Percentiles rank a stretch among this genome's conserved stretches.
Evolutionary conservation across 352 stramenopile species (phyloP).

Genomic region (Phytophthora macrochlamydospora): DNA sequence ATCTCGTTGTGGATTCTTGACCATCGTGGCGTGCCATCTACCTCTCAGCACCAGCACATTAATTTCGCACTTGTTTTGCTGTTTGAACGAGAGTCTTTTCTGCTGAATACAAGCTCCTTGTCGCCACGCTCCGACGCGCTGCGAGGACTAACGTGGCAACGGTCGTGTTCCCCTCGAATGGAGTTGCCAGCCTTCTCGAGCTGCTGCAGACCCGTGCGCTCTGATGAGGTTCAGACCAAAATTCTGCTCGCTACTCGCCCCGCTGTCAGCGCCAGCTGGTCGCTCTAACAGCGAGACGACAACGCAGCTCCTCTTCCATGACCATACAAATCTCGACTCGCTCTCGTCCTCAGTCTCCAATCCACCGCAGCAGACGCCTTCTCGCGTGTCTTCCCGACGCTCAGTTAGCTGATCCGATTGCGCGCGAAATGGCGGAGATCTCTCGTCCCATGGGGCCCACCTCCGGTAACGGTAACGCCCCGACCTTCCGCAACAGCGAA

Average conservation of each 20-base stretch:
- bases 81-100: neutral
- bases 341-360: constrained; percentile 19
- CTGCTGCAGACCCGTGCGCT: too few species aligned
- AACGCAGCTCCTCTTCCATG: constrained; percentile 10
- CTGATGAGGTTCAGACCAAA: neutral
- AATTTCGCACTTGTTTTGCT: neutral
- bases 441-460: constrained; percentile 30
- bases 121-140: too few species aligned
- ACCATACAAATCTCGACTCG: neutral
- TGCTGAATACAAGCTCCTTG: neutral
- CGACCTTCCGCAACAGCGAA: constrained; percentile 29
- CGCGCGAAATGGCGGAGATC: constrained; percentile 29
- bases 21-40: neutral
- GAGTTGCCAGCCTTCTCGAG: too few species aligned
- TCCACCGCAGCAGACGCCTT: neutral
- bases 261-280: too few species aligned
- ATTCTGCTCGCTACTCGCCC: neutral
- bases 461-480: constrained; percentile 13
- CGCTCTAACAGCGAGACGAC: constrained; percentile 12
- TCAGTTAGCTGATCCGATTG: too few species aligned
- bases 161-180: too few species aligned
- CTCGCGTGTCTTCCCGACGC: too few species aligned
- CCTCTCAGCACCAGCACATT: too few species aligned
- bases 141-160: too few species aligned
- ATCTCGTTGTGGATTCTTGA: neutral